These are phyloP conservation scores for Linum trigynum DNA, from an alignment of 345 rosid species.

Conservation along the genomic window DNA sequence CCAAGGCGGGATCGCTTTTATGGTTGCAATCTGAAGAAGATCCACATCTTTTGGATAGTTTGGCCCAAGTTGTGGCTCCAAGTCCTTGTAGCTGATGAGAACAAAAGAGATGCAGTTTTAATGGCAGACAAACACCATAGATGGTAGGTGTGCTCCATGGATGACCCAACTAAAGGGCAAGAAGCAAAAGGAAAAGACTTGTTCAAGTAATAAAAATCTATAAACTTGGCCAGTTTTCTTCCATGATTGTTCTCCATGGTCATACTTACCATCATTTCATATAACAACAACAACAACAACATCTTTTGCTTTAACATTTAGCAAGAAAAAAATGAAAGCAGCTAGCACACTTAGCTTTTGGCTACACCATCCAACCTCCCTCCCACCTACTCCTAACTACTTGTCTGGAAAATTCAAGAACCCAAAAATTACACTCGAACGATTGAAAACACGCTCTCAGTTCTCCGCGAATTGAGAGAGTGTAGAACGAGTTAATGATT, in stretches of 20 bases:
- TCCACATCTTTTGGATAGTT: not conserved
- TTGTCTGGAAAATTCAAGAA: not conserved
- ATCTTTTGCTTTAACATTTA: not conserved
- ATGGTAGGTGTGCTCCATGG: conserved; percentile 22
- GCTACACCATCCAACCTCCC: no score
- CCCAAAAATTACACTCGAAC: no score
- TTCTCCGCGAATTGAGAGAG: no score
- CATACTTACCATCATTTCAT: conserved; percentile 8
- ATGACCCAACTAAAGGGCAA: not conserved
- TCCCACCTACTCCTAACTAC: not conserved
- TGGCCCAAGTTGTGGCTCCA: conserved; percentile 1
- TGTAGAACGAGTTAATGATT: no score
- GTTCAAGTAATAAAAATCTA: not conserved
- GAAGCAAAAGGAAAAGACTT: not conserved
- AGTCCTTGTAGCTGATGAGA: conserved; percentile 15
- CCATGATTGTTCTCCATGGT: conserved; percentile 1
- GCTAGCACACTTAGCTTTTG: not conserved
- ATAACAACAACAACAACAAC: not conserved
- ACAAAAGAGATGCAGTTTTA: conserved; percentile 20
- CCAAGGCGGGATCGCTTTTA: not conserved
- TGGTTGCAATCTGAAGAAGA: not conserved
- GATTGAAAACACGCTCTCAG: no score
- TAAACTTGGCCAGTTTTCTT: not conserved
- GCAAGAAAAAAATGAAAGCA: not conserved
- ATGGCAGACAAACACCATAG: conserved; percentile 31